Evolutionary conservation across 129 eudicot genomes (phyloP).

Genomic region (carrot (Daucus carota)): DH1_v3.0 NC_030381.2:44757501-44758000

Average conservation of each 20-base stretch:
- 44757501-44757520: not conserved
- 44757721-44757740: not conserved
- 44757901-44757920: not conserved
- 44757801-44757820: not conserved
- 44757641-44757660: not conserved
- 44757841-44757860: not conserved
- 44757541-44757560: not conserved
- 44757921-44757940: not conserved
- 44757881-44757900: slow-evolving; percentile 1
- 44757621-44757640: not conserved
- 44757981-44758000: no score
- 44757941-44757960: not conserved
- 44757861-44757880: slow-evolving; percentile 5
- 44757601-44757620: not conserved
- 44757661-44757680: slow-evolving; percentile 1
- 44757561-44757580: not conserved
- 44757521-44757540: not conserved
- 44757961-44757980: not conserved
- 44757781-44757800: not conserved
- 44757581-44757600: slow-evolving; percentile 1
- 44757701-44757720: not conserved
- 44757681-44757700: slow-evolving; percentile 4
- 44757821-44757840: not conserved
- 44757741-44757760: not conserved
- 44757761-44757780: not conserved